Percentiles rank a stretch among this genome's conserved stretches.
phyloP scores from a whole-genome alignment of 768 basidiomycete species.

The Calocera viscosa region DNA sequence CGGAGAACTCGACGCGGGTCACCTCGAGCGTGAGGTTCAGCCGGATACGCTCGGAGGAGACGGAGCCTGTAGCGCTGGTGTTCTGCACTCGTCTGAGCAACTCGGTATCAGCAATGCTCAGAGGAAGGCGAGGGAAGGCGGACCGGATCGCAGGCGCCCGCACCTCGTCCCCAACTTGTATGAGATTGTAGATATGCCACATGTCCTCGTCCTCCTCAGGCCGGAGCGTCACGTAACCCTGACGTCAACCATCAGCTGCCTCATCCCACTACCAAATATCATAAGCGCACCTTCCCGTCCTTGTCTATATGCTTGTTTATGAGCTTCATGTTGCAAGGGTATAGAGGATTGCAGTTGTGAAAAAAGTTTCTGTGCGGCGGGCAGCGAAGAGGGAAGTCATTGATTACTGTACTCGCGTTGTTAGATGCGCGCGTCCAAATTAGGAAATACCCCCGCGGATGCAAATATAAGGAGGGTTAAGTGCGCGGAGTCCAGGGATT shows the following conservation, averaged over 20 bases:
- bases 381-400: neutral
- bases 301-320: constrained; percentile 74
- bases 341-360: neutral
- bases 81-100: constrained; percentile 65
- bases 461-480: no score
- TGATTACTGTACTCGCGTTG: no score
- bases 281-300: constrained; percentile 53
- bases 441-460: no score
- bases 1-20: constrained; percentile 65
- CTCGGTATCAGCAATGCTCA: neutral
- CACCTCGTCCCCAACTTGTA: constrained; percentile 75
- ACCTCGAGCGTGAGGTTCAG: constrained; percentile 76
- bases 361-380: neutral
- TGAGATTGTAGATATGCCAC: constrained; percentile 99
- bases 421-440: no score
- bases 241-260: constrained; percentile 12
- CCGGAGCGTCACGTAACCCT: constrained; percentile 89
- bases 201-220: constrained; percentile 99
- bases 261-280: constrained; percentile 17
- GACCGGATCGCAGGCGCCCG: constrained; percentile 76
- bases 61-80: constrained; percentile 84
- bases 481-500: no score
- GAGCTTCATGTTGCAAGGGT: constrained; percentile 58
- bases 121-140: constrained; percentile 18
- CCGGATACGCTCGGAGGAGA: constrained; percentile 78